Evolutionary conservation across 352 stramenopile genomes (phyloP).

Genomic region (Phytophthora tentaculata): DNA sequence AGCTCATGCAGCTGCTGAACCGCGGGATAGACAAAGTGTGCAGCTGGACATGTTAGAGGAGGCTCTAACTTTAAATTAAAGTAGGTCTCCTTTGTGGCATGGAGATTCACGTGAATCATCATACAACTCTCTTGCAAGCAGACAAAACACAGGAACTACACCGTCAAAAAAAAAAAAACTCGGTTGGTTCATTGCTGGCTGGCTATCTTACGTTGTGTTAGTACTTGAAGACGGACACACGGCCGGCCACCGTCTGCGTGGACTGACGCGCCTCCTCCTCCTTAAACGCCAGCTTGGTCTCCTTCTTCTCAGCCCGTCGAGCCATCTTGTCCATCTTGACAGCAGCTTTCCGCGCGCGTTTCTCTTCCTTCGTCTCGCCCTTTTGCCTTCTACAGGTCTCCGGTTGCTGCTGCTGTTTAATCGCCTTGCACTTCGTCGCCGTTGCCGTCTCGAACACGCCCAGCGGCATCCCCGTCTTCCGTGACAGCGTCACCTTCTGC

Average conservation of each 20-base stretch:
- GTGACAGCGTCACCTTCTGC: conserved; percentile 89
- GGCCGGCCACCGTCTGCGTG: conserved; percentile 60
- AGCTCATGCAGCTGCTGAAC: neutral
- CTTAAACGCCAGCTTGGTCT: conserved; percentile 93
- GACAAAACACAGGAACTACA: neutral
- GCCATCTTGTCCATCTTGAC: conserved; percentile 94
- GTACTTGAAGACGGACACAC: conserved; percentile 82
- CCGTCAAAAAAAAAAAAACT: conserved; percentile 22
- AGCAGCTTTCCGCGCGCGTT: conserved; percentile 90
- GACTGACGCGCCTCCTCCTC: conserved; percentile 90
- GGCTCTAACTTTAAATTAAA: too few relatives aligned
- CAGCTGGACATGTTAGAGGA: too few relatives aligned
- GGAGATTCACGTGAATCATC: neutral
- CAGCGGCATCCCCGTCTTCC: conserved; percentile 96
- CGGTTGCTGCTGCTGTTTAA: conserved; percentile 35
- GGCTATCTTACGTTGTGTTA: conserved; percentile 40
- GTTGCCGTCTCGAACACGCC: conserved; percentile 81
- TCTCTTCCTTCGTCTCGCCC: conserved; percentile 93
- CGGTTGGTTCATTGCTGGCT: conserved; percentile 13
- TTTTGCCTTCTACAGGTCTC: conserved; percentile 49
- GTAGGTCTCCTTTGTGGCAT: neutral
- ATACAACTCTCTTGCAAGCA: neutral
- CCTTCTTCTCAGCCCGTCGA: conserved; percentile 94
- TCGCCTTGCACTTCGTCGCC: conserved; percentile 27
- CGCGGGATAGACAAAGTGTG: conserved; percentile 12